These are phyloP conservation scores for Saitozyma podzolica DNA, from an alignment of 768 basidiomycete species.

Conservation along the genomic window DNA sequence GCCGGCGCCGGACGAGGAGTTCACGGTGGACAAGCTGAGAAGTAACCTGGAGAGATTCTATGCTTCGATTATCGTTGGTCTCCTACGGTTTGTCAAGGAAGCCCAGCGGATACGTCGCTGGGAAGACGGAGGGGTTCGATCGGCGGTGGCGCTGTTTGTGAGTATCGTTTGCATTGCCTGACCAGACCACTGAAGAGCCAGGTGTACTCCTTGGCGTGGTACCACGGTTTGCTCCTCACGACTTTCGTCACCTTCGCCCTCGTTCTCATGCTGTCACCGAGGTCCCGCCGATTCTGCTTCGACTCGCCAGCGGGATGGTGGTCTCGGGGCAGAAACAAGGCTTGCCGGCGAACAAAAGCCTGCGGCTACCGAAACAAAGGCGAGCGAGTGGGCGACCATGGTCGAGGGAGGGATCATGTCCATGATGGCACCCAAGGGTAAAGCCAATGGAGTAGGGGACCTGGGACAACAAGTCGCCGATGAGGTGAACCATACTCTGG, in stretches of 20 bases:
- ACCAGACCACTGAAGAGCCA: not conserved
- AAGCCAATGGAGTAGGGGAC: constrained; percentile 5
- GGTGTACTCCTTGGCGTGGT: constrained; percentile 55
- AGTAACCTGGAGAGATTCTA: constrained; percentile 56
- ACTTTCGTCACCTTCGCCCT: constrained; percentile 49
- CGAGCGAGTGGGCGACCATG: constrained; percentile 10
- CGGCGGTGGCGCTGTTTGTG: constrained; percentile 48
- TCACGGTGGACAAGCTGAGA: constrained; percentile 56
- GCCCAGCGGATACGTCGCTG: constrained; percentile 55
- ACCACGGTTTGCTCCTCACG: constrained; percentile 52
- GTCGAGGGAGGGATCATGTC: constrained; percentile 48
- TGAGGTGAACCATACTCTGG: constrained; percentile 40
- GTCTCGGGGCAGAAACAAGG: constrained; percentile 1
- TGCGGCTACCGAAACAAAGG: constrained; percentile 11
- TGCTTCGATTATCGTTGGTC: constrained; percentile 53
- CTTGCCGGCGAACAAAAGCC: no score
- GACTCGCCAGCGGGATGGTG: constrained; percentile 41
- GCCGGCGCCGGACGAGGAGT: constrained; percentile 54
- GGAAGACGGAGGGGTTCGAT: constrained; percentile 52
- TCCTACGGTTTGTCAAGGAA: constrained; percentile 52
- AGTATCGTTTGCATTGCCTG: constrained; percentile 15
- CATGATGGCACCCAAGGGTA: constrained; percentile 46
- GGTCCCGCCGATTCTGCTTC: constrained; percentile 52
- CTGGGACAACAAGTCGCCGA: constrained; percentile 16
- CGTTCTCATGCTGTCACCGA: constrained; percentile 54